These are phyloP conservation scores for Cadophora luteo-olivacea DNA, from an alignment of 2,329 filamentous ascomycete species.

Conservation along the genomic window DNA sequence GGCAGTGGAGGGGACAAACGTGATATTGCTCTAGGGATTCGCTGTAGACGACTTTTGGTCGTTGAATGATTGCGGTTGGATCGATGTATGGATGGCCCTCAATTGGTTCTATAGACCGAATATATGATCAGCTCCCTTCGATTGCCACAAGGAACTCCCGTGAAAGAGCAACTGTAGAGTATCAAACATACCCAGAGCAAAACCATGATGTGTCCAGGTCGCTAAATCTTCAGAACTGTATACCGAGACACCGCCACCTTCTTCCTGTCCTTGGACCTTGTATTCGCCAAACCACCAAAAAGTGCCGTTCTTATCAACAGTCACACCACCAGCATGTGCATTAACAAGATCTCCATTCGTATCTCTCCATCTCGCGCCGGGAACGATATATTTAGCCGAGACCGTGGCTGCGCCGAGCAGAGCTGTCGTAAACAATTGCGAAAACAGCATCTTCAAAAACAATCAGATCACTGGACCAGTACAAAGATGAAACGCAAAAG, in stretches of 20 bases:
- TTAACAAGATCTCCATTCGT: constrained; percentile 66
- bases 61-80: constrained; percentile 62
- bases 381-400: constrained; percentile 62
- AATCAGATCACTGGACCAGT: background rate
- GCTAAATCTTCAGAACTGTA: constrained; percentile 66
- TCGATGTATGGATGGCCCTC: constrained; percentile 62
- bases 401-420: constrained; percentile 20
- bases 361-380: constrained; percentile 65
- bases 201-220: constrained; percentile 63
- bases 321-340: constrained; percentile 65
- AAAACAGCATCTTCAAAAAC: background rate
- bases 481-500: background rate
- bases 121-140: background rate
- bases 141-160: background rate
- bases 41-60: constrained; percentile 67
- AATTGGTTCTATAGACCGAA: constrained; percentile 51
- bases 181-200: constrained; percentile 56
- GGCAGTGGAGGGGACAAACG: constrained; percentile 45
- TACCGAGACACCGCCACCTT: constrained; percentile 65
- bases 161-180: background rate
- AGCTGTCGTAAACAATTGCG: background rate
- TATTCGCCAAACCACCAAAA: constrained; percentile 70
- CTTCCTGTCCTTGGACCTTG: constrained; percentile 62
- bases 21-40: constrained; percentile 61
- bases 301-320: constrained; percentile 57